Evolutionary conservation across 176 grass and related monocot genomes (phyloP).

Genomic region (Echinochloa phyllopogon): DNA sequence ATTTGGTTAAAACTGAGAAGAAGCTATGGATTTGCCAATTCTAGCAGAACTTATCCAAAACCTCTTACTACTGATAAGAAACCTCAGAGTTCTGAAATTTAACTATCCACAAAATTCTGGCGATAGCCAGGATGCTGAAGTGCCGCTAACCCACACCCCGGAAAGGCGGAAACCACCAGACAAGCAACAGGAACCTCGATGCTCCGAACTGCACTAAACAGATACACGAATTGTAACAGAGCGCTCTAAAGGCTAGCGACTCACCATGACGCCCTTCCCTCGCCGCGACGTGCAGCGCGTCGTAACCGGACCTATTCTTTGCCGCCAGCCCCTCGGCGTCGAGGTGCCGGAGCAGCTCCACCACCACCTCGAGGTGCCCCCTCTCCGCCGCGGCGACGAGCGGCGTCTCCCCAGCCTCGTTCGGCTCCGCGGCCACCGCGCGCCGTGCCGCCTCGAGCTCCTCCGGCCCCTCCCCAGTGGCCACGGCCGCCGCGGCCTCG

Average conservation of each 20-base stretch:
- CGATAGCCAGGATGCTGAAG: neutral
- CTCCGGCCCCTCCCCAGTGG: slow-evolving; percentile 41
- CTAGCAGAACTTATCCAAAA: slow-evolving; percentile 17
- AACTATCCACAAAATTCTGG: slow-evolving; percentile 7
- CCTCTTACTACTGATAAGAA: neutral
- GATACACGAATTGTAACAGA: neutral
- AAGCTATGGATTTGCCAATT: neutral
- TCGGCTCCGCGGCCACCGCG: slow-evolving; percentile 68
- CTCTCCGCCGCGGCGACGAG: slow-evolving; percentile 74
- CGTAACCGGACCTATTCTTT: slow-evolving; percentile 81
- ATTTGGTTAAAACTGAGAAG: slow-evolving; percentile 8
- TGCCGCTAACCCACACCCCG: neutral
- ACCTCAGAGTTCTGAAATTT: neutral
- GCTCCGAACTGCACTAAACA: neutral
- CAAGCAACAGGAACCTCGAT: slow-evolving; percentile 16
- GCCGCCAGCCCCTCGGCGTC: slow-evolving; percentile 56
- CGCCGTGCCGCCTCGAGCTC: slow-evolving; percentile 58
- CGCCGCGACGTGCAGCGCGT: slow-evolving; percentile 79
- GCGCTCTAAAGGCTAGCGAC: neutral
- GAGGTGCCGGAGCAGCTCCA: slow-evolving; percentile 70
- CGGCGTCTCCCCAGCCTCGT: slow-evolving; percentile 79
- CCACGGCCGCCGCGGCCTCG: slow-evolving; percentile 46
- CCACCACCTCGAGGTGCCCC: slow-evolving; percentile 63
- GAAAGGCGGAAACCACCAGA: neutral
- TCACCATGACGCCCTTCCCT: slow-evolving; percentile 79